phyloP scores from a whole-genome alignment of 2,329 filamentous ascomycete species.

The Zymoseptoria crescenta region DNA sequence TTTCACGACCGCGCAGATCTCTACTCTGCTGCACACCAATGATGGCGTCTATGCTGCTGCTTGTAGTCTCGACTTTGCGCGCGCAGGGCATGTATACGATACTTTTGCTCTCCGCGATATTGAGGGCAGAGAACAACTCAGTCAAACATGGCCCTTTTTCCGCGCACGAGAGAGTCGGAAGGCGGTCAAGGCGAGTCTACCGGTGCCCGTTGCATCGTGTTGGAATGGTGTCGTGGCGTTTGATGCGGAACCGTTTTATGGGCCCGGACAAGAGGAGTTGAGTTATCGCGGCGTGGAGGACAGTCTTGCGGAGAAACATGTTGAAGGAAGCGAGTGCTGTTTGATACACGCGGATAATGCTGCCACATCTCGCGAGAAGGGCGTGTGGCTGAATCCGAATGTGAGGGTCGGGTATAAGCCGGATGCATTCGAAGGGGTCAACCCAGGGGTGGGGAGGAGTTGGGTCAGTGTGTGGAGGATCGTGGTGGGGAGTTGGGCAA shows the following conservation, averaged over 20 bases:
- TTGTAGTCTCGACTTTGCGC: conserved; percentile 53
- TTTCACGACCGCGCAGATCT: conserved; percentile 50
- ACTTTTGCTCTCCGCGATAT: conserved; percentile 55
- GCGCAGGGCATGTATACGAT: conserved; percentile 48
- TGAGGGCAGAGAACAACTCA: conserved; percentile 44
- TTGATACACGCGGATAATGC: conserved; percentile 67
- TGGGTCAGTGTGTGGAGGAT: conserved; percentile 35
- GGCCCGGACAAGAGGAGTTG: conserved; percentile 31
- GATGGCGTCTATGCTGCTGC: conserved; percentile 53
- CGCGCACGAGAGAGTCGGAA: conserved; percentile 43
- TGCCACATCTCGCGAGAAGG: conserved; percentile 37
- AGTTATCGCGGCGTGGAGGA: conserved; percentile 59
- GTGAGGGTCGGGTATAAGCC: conserved; percentile 60
- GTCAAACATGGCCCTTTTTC: conserved; percentile 55
- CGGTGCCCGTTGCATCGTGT: conserved; percentile 56
- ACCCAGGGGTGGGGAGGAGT: conserved; percentile 23
- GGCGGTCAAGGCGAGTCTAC: conserved; percentile 45
- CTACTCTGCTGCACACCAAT: conserved; percentile 50
- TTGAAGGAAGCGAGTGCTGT: conserved; percentile 75
- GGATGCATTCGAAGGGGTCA: conserved; percentile 44
- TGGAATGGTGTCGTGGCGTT: conserved; percentile 53
- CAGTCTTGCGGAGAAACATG: conserved; percentile 50
- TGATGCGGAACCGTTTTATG: conserved; percentile 49
- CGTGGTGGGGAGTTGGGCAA: conserved; percentile 51
- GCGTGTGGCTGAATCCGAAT: conserved; percentile 61